Conservation (phyloP, 176 grass and related monocot genomes). For the Urochloa ruziziensis region DNA sequence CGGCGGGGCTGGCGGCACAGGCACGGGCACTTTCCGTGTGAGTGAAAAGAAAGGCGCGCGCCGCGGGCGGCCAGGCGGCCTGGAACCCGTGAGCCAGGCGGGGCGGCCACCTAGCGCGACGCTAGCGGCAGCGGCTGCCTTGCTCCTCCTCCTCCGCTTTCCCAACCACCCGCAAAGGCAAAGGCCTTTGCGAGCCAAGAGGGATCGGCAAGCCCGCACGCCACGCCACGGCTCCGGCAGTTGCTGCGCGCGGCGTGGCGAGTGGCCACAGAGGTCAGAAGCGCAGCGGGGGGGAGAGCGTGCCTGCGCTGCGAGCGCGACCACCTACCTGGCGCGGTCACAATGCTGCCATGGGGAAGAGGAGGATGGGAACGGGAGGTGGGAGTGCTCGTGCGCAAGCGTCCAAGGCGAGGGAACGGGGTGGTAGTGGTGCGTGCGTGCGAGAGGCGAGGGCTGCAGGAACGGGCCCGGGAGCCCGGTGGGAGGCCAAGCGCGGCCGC, state of each 20-base stretch:
- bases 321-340: background rate
- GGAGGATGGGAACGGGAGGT: background rate
- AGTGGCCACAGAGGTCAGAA: background rate
- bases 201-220: constrained; percentile 22
- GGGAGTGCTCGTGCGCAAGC: background rate
- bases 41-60: constrained; percentile 33
- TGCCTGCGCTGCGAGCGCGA: background rate
- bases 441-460: background rate
- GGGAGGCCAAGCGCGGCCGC: background rate
- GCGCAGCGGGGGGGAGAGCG: background rate
- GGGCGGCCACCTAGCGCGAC: constrained; percentile 21
- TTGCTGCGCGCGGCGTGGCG: background rate
- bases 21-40: constrained; percentile 41
- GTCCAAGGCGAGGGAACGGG: background rate
- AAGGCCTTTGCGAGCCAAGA: background rate
- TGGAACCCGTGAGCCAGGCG: constrained; percentile 38
- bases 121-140: constrained; percentile 17
- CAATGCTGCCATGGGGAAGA: background rate
- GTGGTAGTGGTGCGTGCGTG: background rate
- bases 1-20: background rate
- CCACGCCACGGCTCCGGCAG: background rate
- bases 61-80: background rate
- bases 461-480: background rate
- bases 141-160: constrained; percentile 27
- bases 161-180: constrained; percentile 31